Evolutionary conservation across 2,329 filamentous ascomycete species (phyloP).

Genomic region (Aspergillus bombycis): DNA sequence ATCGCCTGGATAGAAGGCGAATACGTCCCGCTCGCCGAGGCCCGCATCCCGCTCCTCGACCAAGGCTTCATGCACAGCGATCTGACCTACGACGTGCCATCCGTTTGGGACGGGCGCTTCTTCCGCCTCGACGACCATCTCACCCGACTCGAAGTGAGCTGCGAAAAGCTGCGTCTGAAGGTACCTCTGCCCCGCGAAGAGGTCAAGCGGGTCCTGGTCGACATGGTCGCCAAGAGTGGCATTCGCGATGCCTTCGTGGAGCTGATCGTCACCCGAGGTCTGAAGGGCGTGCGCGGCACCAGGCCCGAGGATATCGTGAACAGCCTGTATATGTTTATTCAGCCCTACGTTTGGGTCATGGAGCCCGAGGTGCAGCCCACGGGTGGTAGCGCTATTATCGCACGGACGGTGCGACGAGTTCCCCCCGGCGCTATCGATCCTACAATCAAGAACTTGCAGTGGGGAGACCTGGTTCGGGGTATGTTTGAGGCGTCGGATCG

Average conservation of each 20-base stretch:
- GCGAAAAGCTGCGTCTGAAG: slow-evolving; percentile 50
- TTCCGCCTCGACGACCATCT: slow-evolving; percentile 58
- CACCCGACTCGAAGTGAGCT: slow-evolving; percentile 48
- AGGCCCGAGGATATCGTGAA: slow-evolving; percentile 40
- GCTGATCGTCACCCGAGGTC: slow-evolving; percentile 55
- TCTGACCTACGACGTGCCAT: slow-evolving; percentile 56
- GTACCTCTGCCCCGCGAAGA: slow-evolving; percentile 47
- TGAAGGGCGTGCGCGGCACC: slow-evolving; percentile 45
- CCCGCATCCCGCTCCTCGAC: slow-evolving; percentile 55
- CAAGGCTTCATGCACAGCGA: slow-evolving; percentile 58
- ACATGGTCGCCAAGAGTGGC: slow-evolving; percentile 52
- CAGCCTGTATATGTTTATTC: slow-evolving; percentile 53
- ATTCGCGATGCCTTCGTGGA: slow-evolving; percentile 56
- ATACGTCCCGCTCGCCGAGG: slow-evolving; percentile 49
- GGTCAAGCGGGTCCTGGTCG: slow-evolving; percentile 44
- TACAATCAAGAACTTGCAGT: slow-evolving; percentile 58
- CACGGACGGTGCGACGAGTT: slow-evolving; percentile 49
- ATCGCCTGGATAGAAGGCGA: slow-evolving; percentile 53
- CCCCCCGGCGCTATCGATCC: slow-evolving; percentile 55
- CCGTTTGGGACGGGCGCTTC: slow-evolving; percentile 56
- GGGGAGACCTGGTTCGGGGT: slow-evolving; percentile 52
- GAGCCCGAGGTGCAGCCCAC: slow-evolving; percentile 45
- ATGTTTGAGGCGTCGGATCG: slow-evolving; percentile 54
- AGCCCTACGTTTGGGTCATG: slow-evolving; percentile 57
- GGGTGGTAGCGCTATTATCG: slow-evolving; percentile 50